Percentiles rank a stretch among this genome's conserved stretches.
Evolutionary conservation across 2,329 filamentous ascomycete genomes (phyloP).

Genomic region (Pseudocercospora cruenta): DNA sequence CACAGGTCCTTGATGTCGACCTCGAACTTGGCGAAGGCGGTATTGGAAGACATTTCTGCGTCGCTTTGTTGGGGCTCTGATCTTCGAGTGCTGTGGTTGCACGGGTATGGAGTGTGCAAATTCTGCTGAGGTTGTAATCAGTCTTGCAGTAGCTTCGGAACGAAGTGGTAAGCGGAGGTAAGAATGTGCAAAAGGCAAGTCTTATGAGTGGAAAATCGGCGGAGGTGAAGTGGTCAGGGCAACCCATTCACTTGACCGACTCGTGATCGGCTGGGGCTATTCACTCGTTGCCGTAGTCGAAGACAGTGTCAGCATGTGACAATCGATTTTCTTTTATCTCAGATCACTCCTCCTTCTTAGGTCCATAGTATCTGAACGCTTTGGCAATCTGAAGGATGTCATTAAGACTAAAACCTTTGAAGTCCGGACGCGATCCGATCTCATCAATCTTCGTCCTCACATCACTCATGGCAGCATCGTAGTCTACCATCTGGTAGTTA

Average conservation of each 20-base stretch:
- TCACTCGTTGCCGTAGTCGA: background rate
- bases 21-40: background rate
- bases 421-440: background rate
- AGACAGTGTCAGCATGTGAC: background rate
- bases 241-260: background rate
- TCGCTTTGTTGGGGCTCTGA: background rate
- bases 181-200: background rate
- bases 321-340: background rate
- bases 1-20: background rate
- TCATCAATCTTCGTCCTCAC: background rate
- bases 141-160: background rate
- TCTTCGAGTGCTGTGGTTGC: background rate
- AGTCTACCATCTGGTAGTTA: background rate
- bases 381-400: background rate
- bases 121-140: background rate
- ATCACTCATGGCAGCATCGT: background rate
- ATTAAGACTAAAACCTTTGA: background rate
- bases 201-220: background rate
- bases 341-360: background rate
- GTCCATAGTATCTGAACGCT: background rate
- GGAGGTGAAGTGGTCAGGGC: background rate
- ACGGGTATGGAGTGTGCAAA: background rate
- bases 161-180: background rate
- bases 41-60: background rate
- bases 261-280: background rate